phyloP scores from a whole-genome alignment of 2,329 filamentous ascomycete species.

The Scortechinia acanthostroma region DNA sequence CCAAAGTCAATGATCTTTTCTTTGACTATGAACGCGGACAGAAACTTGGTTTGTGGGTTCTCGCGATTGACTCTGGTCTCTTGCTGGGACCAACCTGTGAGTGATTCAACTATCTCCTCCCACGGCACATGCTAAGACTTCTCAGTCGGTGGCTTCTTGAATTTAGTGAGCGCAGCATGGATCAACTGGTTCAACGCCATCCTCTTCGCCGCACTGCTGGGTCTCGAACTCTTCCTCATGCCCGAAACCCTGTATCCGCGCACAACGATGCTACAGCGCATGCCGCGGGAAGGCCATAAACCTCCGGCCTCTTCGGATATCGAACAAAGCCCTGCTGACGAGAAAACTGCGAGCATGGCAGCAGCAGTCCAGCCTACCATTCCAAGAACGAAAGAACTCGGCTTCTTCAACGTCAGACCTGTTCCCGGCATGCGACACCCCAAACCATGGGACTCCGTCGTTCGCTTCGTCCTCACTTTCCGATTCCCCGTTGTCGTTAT shows the following conservation, averaged over 20 bases:
- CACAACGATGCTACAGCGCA: constrained; percentile 30
- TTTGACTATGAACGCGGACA: constrained; percentile 46
- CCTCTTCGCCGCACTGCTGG: constrained; percentile 35
- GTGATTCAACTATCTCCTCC: constrained; percentile 6
- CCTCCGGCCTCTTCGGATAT: not conserved
- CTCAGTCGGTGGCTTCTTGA: constrained; percentile 39
- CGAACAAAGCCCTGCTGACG: not conserved
- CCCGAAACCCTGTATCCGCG: constrained; percentile 49
- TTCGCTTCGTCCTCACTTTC: constrained; percentile 36
- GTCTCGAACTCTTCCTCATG: constrained; percentile 38
- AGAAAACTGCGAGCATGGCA: constrained; percentile 4
- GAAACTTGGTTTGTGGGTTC: constrained; percentile 46
- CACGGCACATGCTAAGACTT: not conserved
- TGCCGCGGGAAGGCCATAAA: constrained; percentile 8
- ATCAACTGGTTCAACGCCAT: constrained; percentile 46
- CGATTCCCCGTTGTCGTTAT: constrained; percentile 34
- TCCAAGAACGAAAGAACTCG: constrained; percentile 29
- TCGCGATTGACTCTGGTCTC: constrained; percentile 43
- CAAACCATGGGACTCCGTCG: constrained; percentile 31
- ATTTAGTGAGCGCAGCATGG: constrained; percentile 36
- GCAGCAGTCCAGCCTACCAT: constrained; percentile 10
- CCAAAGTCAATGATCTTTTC: constrained; percentile 37
- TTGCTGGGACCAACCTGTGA: constrained; percentile 35
- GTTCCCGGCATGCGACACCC: constrained; percentile 42
- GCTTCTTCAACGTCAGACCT: constrained; percentile 32